Conservation (phyloP, 2,329 filamentous ascomycete genomes). For the Hawksworthiomyces lignivorus region DNA sequence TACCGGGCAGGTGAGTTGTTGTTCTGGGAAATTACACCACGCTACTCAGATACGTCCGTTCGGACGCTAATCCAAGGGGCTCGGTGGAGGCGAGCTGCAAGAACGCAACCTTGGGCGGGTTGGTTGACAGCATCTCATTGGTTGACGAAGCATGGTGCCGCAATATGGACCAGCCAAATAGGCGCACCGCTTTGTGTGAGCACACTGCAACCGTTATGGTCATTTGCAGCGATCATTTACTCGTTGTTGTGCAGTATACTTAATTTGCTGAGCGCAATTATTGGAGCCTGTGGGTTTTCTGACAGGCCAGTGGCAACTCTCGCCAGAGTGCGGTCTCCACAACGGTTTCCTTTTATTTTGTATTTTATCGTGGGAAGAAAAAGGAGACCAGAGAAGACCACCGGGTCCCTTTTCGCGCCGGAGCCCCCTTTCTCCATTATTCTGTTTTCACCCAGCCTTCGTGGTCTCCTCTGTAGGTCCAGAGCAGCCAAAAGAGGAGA, state of each 20-base stretch:
- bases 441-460: not conserved
- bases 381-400: not conserved
- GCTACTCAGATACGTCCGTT: conserved; percentile 8
- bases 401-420: not conserved
- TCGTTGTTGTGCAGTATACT: no score
- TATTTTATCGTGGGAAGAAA: not conserved
- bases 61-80: conserved; percentile 17
- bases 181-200: not conserved
- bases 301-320: conserved; percentile 2
- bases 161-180: not conserved
- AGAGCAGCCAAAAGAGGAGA: not conserved
- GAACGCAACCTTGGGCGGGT: conserved; percentile 4
- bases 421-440: not conserved
- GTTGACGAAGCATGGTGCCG: not conserved
- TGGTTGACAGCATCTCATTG: conserved; percentile 1
- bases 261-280: no score
- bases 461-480: not conserved
- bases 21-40: conserved; percentile 17
- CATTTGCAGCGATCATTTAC: not conserved
- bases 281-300: not conserved
- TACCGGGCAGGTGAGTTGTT: conserved; percentile 5
- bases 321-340: not conserved
- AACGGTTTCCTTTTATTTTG: not conserved
- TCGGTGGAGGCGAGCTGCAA: conserved; percentile 8
- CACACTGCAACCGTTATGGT: conserved; percentile 2